These are phyloP conservation scores for Raphanus raphanistrum DNA, from an alignment of 345 rosid genomes.

Conservation along the genomic window DNA sequence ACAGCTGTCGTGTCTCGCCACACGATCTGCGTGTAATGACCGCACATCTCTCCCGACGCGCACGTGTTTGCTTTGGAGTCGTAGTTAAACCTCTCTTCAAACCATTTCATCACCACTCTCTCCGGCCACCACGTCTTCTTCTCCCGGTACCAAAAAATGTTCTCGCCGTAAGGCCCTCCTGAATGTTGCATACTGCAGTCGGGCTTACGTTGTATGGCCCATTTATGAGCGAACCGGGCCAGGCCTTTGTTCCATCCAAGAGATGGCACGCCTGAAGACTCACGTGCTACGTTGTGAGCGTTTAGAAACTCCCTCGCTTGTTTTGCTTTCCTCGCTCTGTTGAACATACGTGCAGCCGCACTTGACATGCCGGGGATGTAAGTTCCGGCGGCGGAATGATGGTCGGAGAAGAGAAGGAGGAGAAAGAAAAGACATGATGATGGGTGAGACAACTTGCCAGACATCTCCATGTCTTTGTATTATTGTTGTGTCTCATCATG, in stretches of 20 bases:
- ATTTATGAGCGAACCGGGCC: slow-evolving; percentile 35
- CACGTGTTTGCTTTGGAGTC: slow-evolving; percentile 30
- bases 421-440: not conserved
- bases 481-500: not conserved
- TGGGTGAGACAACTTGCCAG: not conserved
- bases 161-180: slow-evolving; percentile 47
- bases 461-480: slow-evolving; percentile 15
- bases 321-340: slow-evolving; percentile 15
- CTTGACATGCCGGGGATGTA: not conserved
- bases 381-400: not conserved
- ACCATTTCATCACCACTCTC: slow-evolving; percentile 46
- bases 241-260: slow-evolving; percentile 41
- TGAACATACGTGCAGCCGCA: slow-evolving; percentile 17
- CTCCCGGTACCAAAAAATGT: slow-evolving; percentile 48
- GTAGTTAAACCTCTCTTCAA: slow-evolving; percentile 34
- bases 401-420: not conserved
- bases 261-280: slow-evolving; percentile 32
- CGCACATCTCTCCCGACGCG: slow-evolving; percentile 39
- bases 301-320: slow-evolving; percentile 30
- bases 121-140: slow-evolving; percentile 37
- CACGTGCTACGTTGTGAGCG: slow-evolving; percentile 44
- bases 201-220: slow-evolving; percentile 23
- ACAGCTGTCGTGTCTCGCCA: slow-evolving; percentile 41
- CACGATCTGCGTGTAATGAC: slow-evolving; percentile 58
- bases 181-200: slow-evolving; percentile 53